A percentile compares a stretch with the other conserved stretches of the same genome.
phyloP scores from a whole-genome alignment of 129 eudicot species.

The Helianthus tuberosus region DNA sequence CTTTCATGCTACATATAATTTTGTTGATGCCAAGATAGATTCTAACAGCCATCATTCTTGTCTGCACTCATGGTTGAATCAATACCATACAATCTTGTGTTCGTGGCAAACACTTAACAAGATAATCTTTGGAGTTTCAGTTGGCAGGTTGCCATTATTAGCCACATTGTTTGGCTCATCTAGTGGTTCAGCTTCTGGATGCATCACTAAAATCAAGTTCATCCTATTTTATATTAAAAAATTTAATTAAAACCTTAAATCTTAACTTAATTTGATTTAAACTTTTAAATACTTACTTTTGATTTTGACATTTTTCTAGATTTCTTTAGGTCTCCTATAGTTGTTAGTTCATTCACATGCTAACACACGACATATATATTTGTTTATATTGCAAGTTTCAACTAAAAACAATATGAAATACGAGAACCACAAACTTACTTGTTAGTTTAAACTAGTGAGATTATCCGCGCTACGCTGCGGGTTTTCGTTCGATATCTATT shows the following conservation, averaged over 20 bases:
- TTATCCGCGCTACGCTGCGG: no score
- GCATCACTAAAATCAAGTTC: background rate
- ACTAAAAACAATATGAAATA: no score
- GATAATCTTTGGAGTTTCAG: conserved; percentile 15
- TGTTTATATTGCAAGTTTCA: no score
- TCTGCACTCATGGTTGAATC: conserved; percentile 26
- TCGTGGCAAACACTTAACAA: conserved; percentile 8
- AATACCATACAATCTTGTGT: conserved; percentile 17
- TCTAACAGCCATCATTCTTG: conserved; percentile 32
- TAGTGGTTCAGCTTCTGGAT: conserved; percentile 26
- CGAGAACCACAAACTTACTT: no score
- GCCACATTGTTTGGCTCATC: conserved; percentile 34
- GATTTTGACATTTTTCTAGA: no score
- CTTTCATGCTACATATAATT: conserved; percentile 9
- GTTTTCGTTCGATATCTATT: no score
- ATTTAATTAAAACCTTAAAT: background rate
- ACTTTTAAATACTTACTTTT: no score
- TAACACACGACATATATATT: no score
- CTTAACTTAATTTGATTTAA: background rate
- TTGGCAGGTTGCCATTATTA: conserved; percentile 12
- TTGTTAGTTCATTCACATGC: no score
- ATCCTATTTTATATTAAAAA: background rate
- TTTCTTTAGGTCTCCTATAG: no score
- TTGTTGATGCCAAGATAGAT: conserved; percentile 20
- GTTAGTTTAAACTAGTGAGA: no score